Conservation (phyloP, 2,329 filamentous ascomycete species). For the Aspergillus pseudoterreus region DNA sequence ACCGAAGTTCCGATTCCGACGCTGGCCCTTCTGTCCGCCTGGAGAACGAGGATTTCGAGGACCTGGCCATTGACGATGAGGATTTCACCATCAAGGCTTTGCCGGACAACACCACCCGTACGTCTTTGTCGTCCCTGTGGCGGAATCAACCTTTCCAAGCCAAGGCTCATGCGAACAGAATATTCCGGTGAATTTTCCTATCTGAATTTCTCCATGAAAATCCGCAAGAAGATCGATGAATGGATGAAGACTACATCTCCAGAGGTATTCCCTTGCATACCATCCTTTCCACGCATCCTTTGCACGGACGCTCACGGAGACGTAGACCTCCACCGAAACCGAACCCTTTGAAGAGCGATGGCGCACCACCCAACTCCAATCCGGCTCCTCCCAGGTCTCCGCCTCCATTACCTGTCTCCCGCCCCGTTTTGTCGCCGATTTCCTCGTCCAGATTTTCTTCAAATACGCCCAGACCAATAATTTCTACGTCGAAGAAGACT, state of each 20-base stretch:
- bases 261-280: slow-evolving; percentile 24
- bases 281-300: not conserved
- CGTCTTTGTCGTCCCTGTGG: slow-evolving; percentile 7
- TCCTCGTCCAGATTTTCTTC: slow-evolving; percentile 42
- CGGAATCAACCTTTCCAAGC: no score
- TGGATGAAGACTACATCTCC: slow-evolving; percentile 38
- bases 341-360: slow-evolving; percentile 41
- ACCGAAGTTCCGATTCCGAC: slow-evolving; percentile 30
- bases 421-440: slow-evolving; percentile 42
- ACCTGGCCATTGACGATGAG: slow-evolving; percentile 40
- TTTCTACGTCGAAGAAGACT: slow-evolving; percentile 42
- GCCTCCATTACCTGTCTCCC: slow-evolving; percentile 39
- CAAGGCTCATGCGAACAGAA: slow-evolving; percentile 22
- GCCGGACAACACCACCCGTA: slow-evolving; percentile 39
- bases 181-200: slow-evolving; percentile 47
- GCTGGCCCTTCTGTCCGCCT: slow-evolving; percentile 23
- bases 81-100: slow-evolving; percentile 39
- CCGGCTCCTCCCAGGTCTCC: slow-evolving; percentile 35
- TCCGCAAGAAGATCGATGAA: slow-evolving; percentile 41
- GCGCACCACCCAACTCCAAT: slow-evolving; percentile 41
- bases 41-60: slow-evolving; percentile 36
- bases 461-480: slow-evolving; percentile 44
- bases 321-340: slow-evolving; percentile 33
- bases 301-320: slow-evolving; percentile 5
- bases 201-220: slow-evolving; percentile 43